Evolutionary conservation across 768 basidiomycete species (phyloP).

Genomic region (Cystobasidium tubakii): DNA sequence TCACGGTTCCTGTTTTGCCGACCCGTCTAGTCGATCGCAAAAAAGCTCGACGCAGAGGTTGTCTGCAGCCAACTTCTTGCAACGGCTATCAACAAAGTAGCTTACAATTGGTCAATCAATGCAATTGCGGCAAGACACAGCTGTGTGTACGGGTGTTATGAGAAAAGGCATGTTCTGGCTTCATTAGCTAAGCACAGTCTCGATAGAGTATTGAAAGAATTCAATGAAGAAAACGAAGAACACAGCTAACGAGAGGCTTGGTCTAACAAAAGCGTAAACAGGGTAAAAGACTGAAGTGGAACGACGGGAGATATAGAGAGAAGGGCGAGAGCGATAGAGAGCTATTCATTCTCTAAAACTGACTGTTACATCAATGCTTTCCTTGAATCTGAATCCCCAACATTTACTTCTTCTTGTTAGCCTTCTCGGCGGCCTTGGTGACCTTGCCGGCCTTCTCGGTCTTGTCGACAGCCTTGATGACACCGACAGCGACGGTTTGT

Average conservation of each 20-base stretch:
- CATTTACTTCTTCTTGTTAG: constrained; percentile 36
- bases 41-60: too few relatives aligned
- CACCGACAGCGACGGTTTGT: constrained; percentile 67
- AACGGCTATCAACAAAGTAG: too few relatives aligned
- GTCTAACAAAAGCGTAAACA: background rate
- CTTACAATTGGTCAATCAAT: too few relatives aligned
- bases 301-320: background rate
- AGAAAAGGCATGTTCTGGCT: background rate
- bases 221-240: background rate
- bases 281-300: background rate
- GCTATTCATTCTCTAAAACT: background rate
- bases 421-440: constrained; percentile 77
- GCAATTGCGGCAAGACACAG: too few relatives aligned
- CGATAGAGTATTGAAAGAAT: background rate
- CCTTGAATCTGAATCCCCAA: too few relatives aligned
- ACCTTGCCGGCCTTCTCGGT: constrained; percentile 50
- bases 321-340: background rate
- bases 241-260: background rate
- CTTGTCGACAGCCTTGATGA: constrained; percentile 98
- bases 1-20: too few relatives aligned
- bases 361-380: background rate
- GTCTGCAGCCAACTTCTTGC: too few relatives aligned
- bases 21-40: too few relatives aligned
- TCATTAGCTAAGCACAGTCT: background rate
- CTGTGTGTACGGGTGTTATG: too few relatives aligned